These are phyloP conservation scores for Piper longum DNA, from an alignment of 164 flowering plant genomes.

Conservation along the genomic window DNA sequence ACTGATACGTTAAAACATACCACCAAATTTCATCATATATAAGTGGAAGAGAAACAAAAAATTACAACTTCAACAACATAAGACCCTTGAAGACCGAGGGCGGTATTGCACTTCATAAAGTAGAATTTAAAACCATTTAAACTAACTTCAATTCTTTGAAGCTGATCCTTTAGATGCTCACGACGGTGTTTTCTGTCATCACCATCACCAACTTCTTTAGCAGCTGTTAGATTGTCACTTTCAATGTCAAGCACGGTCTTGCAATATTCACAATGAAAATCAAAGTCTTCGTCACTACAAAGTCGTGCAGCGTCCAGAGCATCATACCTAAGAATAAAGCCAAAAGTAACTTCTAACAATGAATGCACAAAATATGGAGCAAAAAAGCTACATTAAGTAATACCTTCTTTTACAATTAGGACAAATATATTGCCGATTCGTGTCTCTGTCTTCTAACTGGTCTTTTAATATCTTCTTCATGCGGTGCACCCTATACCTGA, in stretches of 20 bases:
- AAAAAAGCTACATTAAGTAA: neutral
- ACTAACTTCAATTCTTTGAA: conserved; percentile 74
- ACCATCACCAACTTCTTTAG: conserved; percentile 77
- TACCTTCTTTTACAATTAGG: conserved; percentile 75
- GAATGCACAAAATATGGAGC: neutral
- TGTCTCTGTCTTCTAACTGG: conserved; percentile 78
- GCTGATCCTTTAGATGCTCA: conserved; percentile 71
- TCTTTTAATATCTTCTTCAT: conserved; percentile 90
- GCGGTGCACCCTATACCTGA: conserved; percentile 83
- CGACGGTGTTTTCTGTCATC: conserved; percentile 83
- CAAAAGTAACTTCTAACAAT: neutral
- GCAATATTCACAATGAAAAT: conserved; percentile 87
- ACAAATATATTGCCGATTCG: conserved; percentile 87
- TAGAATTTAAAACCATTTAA: neutral
- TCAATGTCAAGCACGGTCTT: conserved; percentile 79
- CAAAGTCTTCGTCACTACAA: conserved; percentile 52
- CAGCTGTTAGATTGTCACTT: conserved; percentile 67
- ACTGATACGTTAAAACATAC: too few relatives aligned
- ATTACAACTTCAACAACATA: neutral
- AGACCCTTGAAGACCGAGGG: neutral
- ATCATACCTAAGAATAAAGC: conserved; percentile 40
- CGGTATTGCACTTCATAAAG: too few relatives aligned
- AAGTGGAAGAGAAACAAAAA: neutral
- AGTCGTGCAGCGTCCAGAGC: conserved; percentile 82
- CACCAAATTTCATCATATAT: too few relatives aligned